These are phyloP conservation scores for Cladosporium sphaerospermum DNA, from an alignment of 2,329 filamentous ascomycete genomes.

Conservation along the genomic window DNA sequence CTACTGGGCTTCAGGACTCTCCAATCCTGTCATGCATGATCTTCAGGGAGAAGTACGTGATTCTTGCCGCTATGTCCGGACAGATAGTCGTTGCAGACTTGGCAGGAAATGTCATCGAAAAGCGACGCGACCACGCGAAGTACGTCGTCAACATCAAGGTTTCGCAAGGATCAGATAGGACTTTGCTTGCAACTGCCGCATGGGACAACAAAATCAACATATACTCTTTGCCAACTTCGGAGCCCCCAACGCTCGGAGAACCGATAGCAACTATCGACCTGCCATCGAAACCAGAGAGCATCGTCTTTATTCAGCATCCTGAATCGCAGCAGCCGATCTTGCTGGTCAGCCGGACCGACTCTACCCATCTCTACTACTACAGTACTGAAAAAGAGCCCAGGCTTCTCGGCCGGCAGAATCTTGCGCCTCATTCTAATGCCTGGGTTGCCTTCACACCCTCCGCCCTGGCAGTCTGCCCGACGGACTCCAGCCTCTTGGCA, in stretches of 20 bases:
- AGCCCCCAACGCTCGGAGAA: constrained; percentile 30
- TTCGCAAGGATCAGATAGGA: constrained; percentile 24
- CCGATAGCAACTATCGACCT: constrained; percentile 40
- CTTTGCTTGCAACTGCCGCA: constrained; percentile 51
- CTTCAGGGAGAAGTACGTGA: constrained; percentile 39
- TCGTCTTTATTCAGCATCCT: constrained; percentile 48
- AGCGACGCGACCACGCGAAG: constrained; percentile 52
- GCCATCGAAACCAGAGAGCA: constrained; percentile 51
- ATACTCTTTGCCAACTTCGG: constrained; percentile 33
- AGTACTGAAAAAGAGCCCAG: constrained; percentile 30
- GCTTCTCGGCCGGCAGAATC: constrained; percentile 52
- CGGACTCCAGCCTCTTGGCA: constrained; percentile 49
- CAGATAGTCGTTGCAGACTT: constrained; percentile 45
- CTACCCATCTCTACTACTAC: constrained; percentile 55
- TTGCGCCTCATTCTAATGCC: constrained; percentile 57
- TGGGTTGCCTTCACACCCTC: constrained; percentile 59
- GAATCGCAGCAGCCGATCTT: constrained; percentile 44
- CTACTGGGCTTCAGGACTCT: constrained; percentile 41
- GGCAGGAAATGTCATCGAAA: constrained; percentile 36
- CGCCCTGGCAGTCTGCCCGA: constrained; percentile 50
- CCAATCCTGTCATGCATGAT: constrained; percentile 49
- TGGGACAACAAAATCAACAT: constrained; percentile 55
- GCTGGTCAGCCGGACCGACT: constrained; percentile 51
- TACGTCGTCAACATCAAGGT: constrained; percentile 50
- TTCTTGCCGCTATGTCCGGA: constrained; percentile 56